Evolutionary conservation across 352 stramenopile species (phyloP).

Genomic region (Pythium oligandrum): DNA sequence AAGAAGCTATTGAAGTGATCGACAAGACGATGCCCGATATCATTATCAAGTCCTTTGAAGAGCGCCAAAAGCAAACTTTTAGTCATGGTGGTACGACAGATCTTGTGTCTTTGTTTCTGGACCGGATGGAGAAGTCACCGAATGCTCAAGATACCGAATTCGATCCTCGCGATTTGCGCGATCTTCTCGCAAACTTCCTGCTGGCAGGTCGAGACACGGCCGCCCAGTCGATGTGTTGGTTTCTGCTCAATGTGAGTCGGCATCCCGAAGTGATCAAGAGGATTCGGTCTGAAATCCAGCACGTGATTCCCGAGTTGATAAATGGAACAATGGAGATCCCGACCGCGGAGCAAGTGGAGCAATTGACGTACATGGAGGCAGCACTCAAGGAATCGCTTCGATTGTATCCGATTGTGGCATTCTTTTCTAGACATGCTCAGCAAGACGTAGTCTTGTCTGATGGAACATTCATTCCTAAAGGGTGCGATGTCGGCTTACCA

Average conservation of each 20-base stretch:
- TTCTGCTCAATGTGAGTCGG: constrained; percentile 52
- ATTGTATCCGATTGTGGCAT: constrained; percentile 32
- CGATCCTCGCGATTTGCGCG: constrained; percentile 41
- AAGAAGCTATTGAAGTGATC: constrained; percentile 29
- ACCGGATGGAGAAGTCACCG: constrained; percentile 13
- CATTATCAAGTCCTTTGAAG: constrained; percentile 22
- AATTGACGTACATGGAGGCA: constrained; percentile 45
- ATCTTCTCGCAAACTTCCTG: constrained; percentile 78
- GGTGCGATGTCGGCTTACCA: constrained; percentile 14
- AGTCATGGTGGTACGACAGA: too few relatives aligned
- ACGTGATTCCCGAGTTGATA: constrained; percentile 19
- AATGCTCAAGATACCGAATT: constrained; percentile 7
- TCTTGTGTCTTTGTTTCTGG: constrained; percentile 41
- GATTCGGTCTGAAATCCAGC: constrained; percentile 37
- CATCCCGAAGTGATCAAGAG: constrained; percentile 41
- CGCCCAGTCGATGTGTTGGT: constrained; percentile 67
- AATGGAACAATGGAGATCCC: constrained; percentile 5
- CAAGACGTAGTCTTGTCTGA: background rate
- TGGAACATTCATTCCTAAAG: constrained; percentile 16
- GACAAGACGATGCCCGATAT: constrained; percentile 40
- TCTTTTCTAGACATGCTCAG: constrained; percentile 18
- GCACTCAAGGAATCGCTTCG: constrained; percentile 35
- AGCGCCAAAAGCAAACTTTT: too few relatives aligned
- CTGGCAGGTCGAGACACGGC: constrained; percentile 79
- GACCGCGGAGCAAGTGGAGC: constrained; percentile 35